Conservation (phyloP, 2,329 filamentous ascomycete species). For the Fusarium lyarnte region DNA sequence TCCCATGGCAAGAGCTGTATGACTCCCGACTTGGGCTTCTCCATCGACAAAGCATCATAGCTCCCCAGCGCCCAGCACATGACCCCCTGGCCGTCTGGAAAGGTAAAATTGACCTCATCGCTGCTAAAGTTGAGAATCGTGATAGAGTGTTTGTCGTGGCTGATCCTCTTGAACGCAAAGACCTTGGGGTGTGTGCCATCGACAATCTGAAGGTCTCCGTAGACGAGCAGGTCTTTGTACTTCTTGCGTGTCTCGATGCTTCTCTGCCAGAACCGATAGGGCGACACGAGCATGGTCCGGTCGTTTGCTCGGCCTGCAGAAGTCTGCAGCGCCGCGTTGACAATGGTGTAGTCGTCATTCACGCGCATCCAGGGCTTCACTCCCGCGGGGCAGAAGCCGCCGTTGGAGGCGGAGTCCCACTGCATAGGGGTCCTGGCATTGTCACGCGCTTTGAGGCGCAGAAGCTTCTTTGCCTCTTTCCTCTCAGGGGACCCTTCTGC, state of each 20-base stretch:
- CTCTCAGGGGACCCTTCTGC: constrained; percentile 32
- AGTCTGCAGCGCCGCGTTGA: constrained; percentile 68
- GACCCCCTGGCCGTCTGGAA: neutral
- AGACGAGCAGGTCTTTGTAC: constrained; percentile 46
- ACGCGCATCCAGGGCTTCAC: constrained; percentile 50
- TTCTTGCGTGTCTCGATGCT: constrained; percentile 42
- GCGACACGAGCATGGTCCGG: constrained; percentile 38
- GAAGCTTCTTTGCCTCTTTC: constrained; percentile 47
- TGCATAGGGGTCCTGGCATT: constrained; percentile 73
- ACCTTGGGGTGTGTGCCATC: constrained; percentile 36
- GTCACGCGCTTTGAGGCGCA: constrained; percentile 58
- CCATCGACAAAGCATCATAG: neutral
- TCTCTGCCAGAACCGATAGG: constrained; percentile 47
- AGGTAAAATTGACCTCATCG: neutral
- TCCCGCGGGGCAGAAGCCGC: constrained; percentile 49
- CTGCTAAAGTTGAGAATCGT: constrained; percentile 47
- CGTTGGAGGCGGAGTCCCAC: constrained; percentile 58
- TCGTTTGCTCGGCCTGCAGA: constrained; percentile 43
- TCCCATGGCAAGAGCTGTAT: neutral
- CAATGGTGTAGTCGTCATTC: constrained; percentile 44
- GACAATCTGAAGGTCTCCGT: constrained; percentile 46
- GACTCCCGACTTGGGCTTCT: neutral
- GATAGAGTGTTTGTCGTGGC: constrained; percentile 30
- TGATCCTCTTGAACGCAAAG: constrained; percentile 45
- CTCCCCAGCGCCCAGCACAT: neutral